phyloP scores from a whole-genome alignment of 331 rosid species.

The Phaseolus coccineus region DNA sequence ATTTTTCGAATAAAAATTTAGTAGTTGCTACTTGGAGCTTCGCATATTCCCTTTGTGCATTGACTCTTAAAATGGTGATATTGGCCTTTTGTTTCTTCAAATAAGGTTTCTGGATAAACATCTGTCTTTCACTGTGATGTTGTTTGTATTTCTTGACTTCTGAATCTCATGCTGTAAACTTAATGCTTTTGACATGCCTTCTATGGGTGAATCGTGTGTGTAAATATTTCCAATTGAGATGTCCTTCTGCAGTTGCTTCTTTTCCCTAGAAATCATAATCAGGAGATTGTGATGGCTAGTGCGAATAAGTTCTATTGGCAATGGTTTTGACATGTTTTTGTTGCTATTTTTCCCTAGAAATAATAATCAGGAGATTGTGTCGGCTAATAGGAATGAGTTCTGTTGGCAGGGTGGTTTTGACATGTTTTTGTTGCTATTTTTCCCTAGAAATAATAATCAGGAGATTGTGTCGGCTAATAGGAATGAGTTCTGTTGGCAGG shows the following conservation, averaged over 20 bases:
- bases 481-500: constrained; percentile 56
- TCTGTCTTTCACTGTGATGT: not conserved
- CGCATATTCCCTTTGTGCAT: not conserved
- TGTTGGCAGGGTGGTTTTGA: constrained; percentile 89
- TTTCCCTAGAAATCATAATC: constrained; percentile 2
- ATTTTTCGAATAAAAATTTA: not conserved
- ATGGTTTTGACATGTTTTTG: constrained; percentile 84
- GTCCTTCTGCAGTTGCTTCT: not conserved
- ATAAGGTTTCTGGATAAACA: constrained; percentile 4
- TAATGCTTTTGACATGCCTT: constrained; percentile 27
- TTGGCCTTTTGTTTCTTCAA: not conserved
- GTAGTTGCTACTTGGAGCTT: constrained; percentile 17
- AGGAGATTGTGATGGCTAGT: constrained; percentile 22
- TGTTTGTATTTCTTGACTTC: constrained; percentile 15
- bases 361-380: constrained; percentile 28
- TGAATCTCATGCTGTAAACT: not conserved
- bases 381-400: constrained; percentile 20
- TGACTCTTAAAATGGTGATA: constrained; percentile 14
- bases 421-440: constrained; percentile 46
- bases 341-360: not conserved
- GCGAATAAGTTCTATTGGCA: constrained; percentile 43
- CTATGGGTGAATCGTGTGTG: constrained; percentile 6
- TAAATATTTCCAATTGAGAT: constrained; percentile 10
- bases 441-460: constrained; percentile 9
- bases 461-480: constrained; percentile 17